A percentile compares a stretch with the other conserved stretches of the same genome.
Evolutionary conservation across 2,329 filamentous ascomycete genomes (phyloP).

Genomic region (Cytospora schulzeri): DNA sequence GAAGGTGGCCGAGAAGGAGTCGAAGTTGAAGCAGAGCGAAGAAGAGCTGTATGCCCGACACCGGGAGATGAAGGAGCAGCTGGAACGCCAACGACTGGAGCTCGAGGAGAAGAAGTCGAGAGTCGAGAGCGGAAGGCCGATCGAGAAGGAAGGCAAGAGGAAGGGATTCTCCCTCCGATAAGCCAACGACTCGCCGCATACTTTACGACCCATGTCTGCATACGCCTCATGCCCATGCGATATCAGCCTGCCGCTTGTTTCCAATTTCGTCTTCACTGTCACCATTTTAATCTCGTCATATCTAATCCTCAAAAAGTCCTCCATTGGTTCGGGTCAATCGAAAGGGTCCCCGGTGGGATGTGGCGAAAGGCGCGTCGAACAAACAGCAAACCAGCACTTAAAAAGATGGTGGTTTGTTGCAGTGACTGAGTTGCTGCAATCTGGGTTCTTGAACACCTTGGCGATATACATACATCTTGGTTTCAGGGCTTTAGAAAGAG

Average conservation of each 20-base stretch:
- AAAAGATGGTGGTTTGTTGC: conserved; percentile 15
- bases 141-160: conserved; percentile 98
- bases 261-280: conserved; percentile 44
- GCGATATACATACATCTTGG: conserved; percentile 21
- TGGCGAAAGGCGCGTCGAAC: conserved; percentile 28
- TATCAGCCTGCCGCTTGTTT: conserved; percentile 60
- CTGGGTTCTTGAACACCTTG: conserved; percentile 16
- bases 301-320: conserved; percentile 42
- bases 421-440: conserved; percentile 8
- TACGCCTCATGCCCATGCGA: conserved; percentile 62
- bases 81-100: conserved; percentile 91
- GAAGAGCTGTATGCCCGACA: conserved; percentile 98
- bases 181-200: conserved; percentile 38
- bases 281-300: conserved; percentile 48
- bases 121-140: conserved; percentile 89
- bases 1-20: conserved; percentile 99
- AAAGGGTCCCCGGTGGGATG: conserved; percentile 28
- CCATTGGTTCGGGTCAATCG: conserved; percentile 22
- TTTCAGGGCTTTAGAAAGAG: conserved; percentile 11
- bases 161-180: conserved; percentile 99
- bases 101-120: conserved; percentile 98
- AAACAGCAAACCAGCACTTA: conserved; percentile 2
- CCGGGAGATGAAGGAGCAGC: conserved; percentile 99
- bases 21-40: conserved; percentile 98
- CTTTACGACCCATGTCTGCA: conserved; percentile 56